phyloP scores from a whole-genome alignment of 495 filamentous ascomycete genomes.

The Penicillium pancosmium region DNA sequence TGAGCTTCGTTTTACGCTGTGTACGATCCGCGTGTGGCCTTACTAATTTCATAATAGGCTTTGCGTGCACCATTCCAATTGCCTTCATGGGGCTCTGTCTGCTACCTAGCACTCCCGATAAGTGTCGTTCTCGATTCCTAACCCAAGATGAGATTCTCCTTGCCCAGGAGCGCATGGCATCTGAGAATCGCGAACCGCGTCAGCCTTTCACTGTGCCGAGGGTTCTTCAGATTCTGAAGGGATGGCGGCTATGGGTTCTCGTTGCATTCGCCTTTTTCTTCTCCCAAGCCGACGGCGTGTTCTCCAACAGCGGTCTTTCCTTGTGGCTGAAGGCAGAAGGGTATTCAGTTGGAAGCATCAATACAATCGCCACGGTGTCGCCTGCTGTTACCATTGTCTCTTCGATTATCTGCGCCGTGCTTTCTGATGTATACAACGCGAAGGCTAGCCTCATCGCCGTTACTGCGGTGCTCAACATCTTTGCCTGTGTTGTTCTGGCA shows the following conservation, averaged over 20 bases:
- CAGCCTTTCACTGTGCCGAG: conserved; percentile 27
- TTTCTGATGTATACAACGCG: conserved; percentile 46
- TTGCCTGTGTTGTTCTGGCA: conserved; percentile 42
- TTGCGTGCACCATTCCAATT: conserved; percentile 31
- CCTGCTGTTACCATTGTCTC: conserved; percentile 45
- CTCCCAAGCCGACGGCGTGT: conserved; percentile 32
- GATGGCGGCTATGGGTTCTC: conserved; percentile 30
- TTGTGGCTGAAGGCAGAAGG: conserved; percentile 46
- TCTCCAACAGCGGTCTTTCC: conserved; percentile 31
- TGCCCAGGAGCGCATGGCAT: conserved; percentile 34
- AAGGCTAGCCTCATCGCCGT: conserved; percentile 43
- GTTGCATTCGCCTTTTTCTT: conserved; percentile 41
- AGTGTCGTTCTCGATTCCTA: conserved; percentile 39
- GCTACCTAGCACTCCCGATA: conserved; percentile 42
- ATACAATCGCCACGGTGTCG: conserved; percentile 44
- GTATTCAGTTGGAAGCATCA: conserved; percentile 45
- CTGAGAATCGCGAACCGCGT: conserved; percentile 34
- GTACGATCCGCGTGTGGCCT: neutral
- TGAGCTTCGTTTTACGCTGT: conserved; percentile 10
- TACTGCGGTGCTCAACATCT: conserved; percentile 39
- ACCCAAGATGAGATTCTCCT: conserved; percentile 36
- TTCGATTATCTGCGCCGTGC: conserved; percentile 40
- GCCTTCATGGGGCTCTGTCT: conserved; percentile 35
- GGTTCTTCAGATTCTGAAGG: conserved; percentile 25
- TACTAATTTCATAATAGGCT: conserved; percentile 26